Evolutionary conservation across 371 early-diverging fungal genomes (phyloP).

Genomic region (Rhizopus sp.): DNA sequence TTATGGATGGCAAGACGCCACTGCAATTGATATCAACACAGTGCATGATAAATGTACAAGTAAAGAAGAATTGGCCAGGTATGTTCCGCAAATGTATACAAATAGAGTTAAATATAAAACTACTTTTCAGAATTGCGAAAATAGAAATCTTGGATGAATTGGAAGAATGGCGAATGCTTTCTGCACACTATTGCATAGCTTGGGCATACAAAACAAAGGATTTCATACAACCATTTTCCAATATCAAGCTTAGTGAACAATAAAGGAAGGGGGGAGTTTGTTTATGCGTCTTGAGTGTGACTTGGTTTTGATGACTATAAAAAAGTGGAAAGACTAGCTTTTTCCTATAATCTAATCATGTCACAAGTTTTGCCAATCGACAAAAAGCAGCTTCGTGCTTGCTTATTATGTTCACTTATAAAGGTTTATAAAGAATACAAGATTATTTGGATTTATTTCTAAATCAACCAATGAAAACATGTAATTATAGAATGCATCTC

Average conservation of each 20-base stretch:
- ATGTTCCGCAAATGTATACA: slow-evolving; percentile 1
- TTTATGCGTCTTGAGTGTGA: too few species aligned
- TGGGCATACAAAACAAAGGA: slow-evolving; percentile 65
- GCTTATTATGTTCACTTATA: slow-evolving; percentile 90
- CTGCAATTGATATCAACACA: slow-evolving; percentile 72
- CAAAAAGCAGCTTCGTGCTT: slow-evolving; percentile 85
- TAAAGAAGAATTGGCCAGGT: slow-evolving; percentile 59
- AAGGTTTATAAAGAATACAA: slow-evolving; percentile 57
- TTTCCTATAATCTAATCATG: slow-evolving; percentile 38
- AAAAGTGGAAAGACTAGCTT: too few species aligned
- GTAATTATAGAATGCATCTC: slow-evolving; percentile 59
- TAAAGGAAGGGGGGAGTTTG: neutral
- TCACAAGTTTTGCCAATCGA: slow-evolving; percentile 69
- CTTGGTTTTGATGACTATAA: too few species aligned
- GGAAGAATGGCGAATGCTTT: slow-evolving; percentile 89
- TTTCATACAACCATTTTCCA: slow-evolving; percentile 7
- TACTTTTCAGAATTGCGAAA: slow-evolving; percentile 58
- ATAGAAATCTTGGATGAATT: slow-evolving; percentile 92
- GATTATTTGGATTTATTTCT: neutral
- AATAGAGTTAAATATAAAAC: neutral
- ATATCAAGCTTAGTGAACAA: neutral
- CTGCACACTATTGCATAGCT: slow-evolving; percentile 87
- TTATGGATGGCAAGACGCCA: slow-evolving; percentile 66
- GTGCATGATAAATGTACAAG: slow-evolving; percentile 61
- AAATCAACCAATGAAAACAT: neutral